phyloP scores from a whole-genome alignment of 176 grass and related monocot species.

The Guadua angustifolia region DNA sequence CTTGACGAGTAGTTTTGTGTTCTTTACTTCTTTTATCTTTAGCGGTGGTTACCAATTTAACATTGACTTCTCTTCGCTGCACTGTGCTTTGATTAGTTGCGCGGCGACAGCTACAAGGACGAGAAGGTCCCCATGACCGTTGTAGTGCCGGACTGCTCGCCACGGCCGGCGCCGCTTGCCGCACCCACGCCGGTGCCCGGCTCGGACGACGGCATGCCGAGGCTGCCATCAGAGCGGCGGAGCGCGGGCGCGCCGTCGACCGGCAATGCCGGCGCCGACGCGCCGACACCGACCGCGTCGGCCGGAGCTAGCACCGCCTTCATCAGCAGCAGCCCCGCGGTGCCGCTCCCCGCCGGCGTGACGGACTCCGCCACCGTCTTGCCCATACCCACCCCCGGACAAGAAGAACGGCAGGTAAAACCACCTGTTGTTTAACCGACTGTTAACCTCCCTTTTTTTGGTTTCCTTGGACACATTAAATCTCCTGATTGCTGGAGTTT shows the following conservation, averaged over 20 bases:
- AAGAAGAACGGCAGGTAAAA: constrained; percentile 47
- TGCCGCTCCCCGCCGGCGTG: constrained; percentile 75
- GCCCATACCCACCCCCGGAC: constrained; percentile 60
- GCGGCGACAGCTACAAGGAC: constrained; percentile 35
- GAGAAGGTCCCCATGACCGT: constrained; percentile 56
- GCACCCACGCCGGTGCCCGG: constrained; percentile 1
- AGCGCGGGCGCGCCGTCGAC: constrained; percentile 18
- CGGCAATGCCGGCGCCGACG: background rate
- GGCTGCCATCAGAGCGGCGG: constrained; percentile 60
- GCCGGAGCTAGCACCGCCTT: constrained; percentile 57
- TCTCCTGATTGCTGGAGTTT: background rate
- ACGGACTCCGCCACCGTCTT: constrained; percentile 80
- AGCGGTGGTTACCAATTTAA: background rate
- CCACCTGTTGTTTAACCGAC: too few relatives aligned
- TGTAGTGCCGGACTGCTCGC: constrained; percentile 52
- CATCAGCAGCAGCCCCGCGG: constrained; percentile 84
- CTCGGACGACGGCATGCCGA: constrained; percentile 58
- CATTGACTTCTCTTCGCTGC: background rate
- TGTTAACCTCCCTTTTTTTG: too few relatives aligned
- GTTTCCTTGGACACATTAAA: background rate
- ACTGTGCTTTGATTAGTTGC: background rate
- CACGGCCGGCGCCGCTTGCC: constrained; percentile 31
- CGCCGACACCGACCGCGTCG: constrained; percentile 42
- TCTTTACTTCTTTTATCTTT: too few relatives aligned
- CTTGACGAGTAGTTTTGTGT: background rate